Conservation (phyloP, 2,329 filamentous ascomycete genomes). For the Xylaria multiplex region DNA sequence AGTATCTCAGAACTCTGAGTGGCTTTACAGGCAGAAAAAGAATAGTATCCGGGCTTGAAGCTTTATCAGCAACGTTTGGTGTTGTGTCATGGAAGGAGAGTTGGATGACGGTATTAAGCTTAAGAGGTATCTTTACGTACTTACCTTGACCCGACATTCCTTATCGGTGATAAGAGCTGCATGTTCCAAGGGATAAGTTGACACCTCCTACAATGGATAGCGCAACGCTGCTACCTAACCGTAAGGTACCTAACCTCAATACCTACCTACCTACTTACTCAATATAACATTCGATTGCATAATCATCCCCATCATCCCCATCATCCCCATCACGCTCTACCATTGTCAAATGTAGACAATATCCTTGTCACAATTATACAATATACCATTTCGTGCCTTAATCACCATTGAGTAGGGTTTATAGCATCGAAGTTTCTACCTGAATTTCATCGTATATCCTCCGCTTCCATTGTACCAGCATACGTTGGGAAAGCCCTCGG, state of each 20-base stretch:
- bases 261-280: no score
- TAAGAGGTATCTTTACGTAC: background rate
- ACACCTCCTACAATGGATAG: no score
- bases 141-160: constrained; percentile 8
- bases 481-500: background rate
- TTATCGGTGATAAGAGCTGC: constrained; percentile 38
- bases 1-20: background rate
- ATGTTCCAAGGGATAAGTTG: background rate
- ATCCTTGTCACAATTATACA: background rate
- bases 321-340: background rate
- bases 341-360: background rate
- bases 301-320: background rate
- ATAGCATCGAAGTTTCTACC: background rate
- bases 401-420: background rate
- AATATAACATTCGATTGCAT: background rate
- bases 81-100: constrained; percentile 15
- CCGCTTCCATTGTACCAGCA: background rate
- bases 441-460: background rate
- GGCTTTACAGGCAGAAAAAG: constrained; percentile 1
- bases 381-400: background rate
- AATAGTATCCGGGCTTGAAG: background rate
- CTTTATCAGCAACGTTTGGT: background rate
- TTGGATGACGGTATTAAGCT: background rate
- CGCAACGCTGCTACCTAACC: background rate
- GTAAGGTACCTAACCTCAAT: background rate